Base-by-base conservation (phyloP, 495 filamentous ascomycete species). In the Lophium mytilinum region DNA sequence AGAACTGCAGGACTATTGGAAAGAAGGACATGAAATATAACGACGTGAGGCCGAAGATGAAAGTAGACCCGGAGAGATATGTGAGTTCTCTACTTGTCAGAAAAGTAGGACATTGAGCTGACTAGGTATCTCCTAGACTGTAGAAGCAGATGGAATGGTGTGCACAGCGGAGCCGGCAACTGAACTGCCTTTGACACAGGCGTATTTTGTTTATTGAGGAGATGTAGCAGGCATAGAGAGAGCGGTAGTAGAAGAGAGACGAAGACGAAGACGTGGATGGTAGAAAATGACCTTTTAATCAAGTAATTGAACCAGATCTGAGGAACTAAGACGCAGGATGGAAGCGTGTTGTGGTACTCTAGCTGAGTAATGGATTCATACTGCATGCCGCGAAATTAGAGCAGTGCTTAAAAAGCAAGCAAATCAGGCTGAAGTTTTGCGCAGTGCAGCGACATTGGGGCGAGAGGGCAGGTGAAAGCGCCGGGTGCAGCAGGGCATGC, bases 21-120 rank as follows among this genome's bases (percentile, higher is more conserved):
- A 98, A 98, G 79, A 79, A 75, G 66, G 88, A 97, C 67, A 96
- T 98, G 92, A 93, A 90, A 71, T 89, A 80, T 71, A 98, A 98
- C 71, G 85, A 90, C 64, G 69, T 72, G 17, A 90, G 85, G 84
- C 93, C 93, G 15, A 83, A 78, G 73, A 97, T 97, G 90, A 84
- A 78, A 68, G 93, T 98, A 40, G 90, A 98, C 65, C 89, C 93
- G 9, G 93, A 97, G 75, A 82, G 79, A 63, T 98, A 96, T 72
- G 74, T 80, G 61, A 72, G 76, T 75, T 46, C 46, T 17, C 14
- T 14, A 24, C 1, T 48, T 9, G 45, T 24, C 6, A 24, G 37
- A 30, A 17, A 15, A 14, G 21, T n/a, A 33, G 15, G 4, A 42
- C 12, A 3, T 47, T 6, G 30, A 9, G 37, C 18, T 58, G 53